Base-by-base conservation (phyloP, 176 grass and related monocot genomes). In the Hordeum marinum region DNA sequence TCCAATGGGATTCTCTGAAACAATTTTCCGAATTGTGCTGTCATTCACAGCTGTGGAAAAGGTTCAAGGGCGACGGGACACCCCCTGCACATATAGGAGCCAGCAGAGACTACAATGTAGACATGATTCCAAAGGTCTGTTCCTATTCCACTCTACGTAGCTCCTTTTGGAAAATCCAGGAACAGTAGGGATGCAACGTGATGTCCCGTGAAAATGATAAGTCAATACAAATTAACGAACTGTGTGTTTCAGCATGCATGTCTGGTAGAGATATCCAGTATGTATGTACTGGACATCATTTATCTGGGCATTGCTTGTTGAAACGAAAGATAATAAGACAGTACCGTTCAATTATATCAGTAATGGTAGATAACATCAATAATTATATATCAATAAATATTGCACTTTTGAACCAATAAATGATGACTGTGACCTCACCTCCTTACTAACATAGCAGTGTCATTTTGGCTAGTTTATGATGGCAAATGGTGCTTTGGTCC, bases 51-150 rank as follows among this genome's bases (percentile, higher is more conserved):
- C 82, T 98, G 3, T 98, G 95, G 95, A 98, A 93, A 89, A 89
- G 92, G 72, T 98, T 98, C 85, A 91, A 86, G 72, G 92, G 92
- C 18, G 84, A 92, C 41, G 83, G 88, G 21, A 82, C 86, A 8
- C 89, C 90, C 1, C 92, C 92, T 18, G 85, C 84, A 0, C 59
- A 88, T 42, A 61, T 94, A 42, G 92, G 95, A 4, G 58, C 92
- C 6, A 94, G 92, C 90, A 98, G 83, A 85, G 95, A 98, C 52
- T 98, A 98, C 84, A 98, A 98, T 29, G 95, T 98, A 10, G 95
- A 98, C 39, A 98, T 98, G 95, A 68, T 94, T 82, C 95, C 95
- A 81, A 98, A 98, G 90, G 95, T 98, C 29, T 68, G 32, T 6
- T 41, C 29, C 37, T 62, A 41, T 15, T 54, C 21, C 80, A 55